Base-by-base conservation (phyloP, 1,284 basidiomycete genomes). In the Pulchroboletus neoregius region DNA sequence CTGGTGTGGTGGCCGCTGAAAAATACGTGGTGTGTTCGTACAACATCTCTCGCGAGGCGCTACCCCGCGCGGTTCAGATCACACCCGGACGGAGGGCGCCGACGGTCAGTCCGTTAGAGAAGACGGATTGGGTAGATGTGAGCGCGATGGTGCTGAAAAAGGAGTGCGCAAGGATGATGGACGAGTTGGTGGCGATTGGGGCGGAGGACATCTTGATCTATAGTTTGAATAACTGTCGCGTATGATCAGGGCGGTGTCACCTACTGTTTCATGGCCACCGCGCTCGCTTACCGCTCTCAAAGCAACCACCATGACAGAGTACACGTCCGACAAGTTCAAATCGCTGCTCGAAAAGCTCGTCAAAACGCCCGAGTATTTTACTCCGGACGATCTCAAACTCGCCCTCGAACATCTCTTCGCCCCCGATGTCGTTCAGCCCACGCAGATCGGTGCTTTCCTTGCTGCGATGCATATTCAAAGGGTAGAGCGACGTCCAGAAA, bases 1-100 rank as follows among this genome's bases (percentile, higher is more conserved):
- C 87, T 1, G 96, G 96, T 53, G 93, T 98, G 35, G 76, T 98
- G 49, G 94, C 96, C 0, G 93, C 96, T 1, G 74, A 76, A 48
- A 84, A 81, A 70, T 97, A 94, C 67, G 87, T 95, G 39, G 73
- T 94, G 15, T 92, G 92, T 66, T 84, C 93, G 60, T 99, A 97
- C 78, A 99, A 99, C 68, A 78, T 99, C 49, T 69, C 71, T 27
- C 79, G 91, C 10, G 71, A 73, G 18, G 71, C 72, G 34, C 75
- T 98, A 6, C 56, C 71, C 9, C 70, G 71, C 4, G 94, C 91
- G 1, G 77, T 84, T 0, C 60, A 63, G 26, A 75, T 98, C 61
- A 95, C 95, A 0, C 96, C 95, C 0, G 95, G 95, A 2, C 76
- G 94, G 45, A 74, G 90, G 51, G 94, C 92, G 0, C 87, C 96